Base-by-base conservation (phyloP, 2,329 filamentous ascomycete species). In the Aspergillus neotritici region DNA sequence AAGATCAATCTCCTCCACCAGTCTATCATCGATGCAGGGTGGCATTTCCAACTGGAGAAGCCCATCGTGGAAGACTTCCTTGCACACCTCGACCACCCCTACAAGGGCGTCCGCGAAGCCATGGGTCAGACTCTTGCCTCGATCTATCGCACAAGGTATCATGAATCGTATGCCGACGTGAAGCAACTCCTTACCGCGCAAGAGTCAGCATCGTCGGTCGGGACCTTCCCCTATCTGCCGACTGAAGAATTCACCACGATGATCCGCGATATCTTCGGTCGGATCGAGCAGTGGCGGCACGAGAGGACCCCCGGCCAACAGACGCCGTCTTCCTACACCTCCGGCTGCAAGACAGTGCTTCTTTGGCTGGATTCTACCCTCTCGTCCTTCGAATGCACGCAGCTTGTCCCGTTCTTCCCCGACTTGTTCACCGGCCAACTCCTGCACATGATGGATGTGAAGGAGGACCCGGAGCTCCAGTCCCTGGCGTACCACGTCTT, bases 371-470 rank as follows among this genome's bases (percentile, higher is more conserved):
- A 98, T 67, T 86, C 82, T 37, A 93, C 88, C 12, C 75, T 98
- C 3, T 88, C 87, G 3, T 94, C 88, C 0, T 86, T 94, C 51
- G 93, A 97, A 63, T 98, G 93, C 67, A 94, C 82, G 0, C 85
- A 93, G 61, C 79, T 98, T 11, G 81, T 94, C 13, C 82, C 84
- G 3, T 97, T 96, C 77, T 97, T 98, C 73, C 86, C 89, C 0
- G 78, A 86, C 30, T 76, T 85, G 0, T 91, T 97, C 60, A 93
- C 94, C 64, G 87, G 93, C 57, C 87, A 96, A 63, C 79, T 98
- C 11, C 73, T 98, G 40, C 90, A 98, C 72, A 98, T 98, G 93
- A 98, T 98, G 91, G 93, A 98, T 61, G 88, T 98, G 64, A 97
- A 97, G 66, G 93, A 98, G 66, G 93, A 98, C 58, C 89, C 88